Conservation (phyloP, 495 filamentous ascomycete species). For the Trichoderma orchidacearum region DNA sequence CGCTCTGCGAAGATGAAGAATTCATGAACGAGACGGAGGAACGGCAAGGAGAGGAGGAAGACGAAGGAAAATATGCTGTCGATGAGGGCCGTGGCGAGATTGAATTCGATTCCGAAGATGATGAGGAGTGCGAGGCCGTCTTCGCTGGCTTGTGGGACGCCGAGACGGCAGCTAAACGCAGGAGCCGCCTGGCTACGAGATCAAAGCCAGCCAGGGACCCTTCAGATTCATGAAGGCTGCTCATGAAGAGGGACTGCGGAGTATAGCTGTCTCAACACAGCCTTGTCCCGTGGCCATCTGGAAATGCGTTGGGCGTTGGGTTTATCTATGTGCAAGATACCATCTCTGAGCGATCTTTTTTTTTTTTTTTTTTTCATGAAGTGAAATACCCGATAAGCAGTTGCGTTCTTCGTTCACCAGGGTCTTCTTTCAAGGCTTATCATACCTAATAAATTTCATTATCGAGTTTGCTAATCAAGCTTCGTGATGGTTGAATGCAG, state of each 20-base stretch:
- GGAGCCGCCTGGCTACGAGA: conserved; percentile 37
- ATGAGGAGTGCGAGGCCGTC: conserved; percentile 89
- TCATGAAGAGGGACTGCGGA: too few relatives aligned
- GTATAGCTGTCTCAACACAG: too few relatives aligned
- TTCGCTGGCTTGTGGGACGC: conserved; percentile 81
- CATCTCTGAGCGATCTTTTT: not conserved
- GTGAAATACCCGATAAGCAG: not conserved
- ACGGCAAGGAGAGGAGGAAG: conserved; percentile 3
- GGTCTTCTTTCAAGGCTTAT: not conserved
- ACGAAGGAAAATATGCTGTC: conserved; percentile 3
- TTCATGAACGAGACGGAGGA: conserved; percentile 2
- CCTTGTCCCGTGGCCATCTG: too few relatives aligned
- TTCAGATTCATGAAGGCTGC: not conserved
- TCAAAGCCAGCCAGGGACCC: not conserved
- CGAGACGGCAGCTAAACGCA: conserved; percentile 47
- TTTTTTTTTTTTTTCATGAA: not conserved
- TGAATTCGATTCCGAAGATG: conserved; percentile 82
- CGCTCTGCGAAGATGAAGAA: conserved; percentile 8
- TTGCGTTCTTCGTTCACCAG: not conserved
- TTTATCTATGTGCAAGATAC: not conserved
- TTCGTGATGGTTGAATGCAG: too few relatives aligned
- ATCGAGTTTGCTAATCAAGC: too few relatives aligned
- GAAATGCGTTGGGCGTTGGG: not conserved
- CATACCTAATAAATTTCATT: not conserved
- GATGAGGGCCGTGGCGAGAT: conserved; percentile 18